Evolutionary conservation across 2,329 filamentous ascomycete species (phyloP), one percentile per base, ranked within the genome.

Genomic region (Monosporascus cannonballus): DNA sequence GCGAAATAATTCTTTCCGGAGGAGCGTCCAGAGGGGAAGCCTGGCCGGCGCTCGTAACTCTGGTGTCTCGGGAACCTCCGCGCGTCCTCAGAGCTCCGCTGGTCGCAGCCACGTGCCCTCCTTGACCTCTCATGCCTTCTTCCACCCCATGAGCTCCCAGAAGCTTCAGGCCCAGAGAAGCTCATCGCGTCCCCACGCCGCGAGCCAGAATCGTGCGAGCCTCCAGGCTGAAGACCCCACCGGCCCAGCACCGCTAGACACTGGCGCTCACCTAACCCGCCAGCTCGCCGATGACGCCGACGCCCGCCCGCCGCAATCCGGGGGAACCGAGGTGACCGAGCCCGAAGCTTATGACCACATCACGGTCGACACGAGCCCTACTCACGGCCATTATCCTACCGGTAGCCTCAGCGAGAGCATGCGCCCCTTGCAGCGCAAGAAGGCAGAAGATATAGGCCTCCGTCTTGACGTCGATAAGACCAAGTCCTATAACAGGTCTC

Each of bases 131-230:
- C 88, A 93, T 65, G 93, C 90, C 51, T 97, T 99, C 74, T 96
- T 96, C 67, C 87, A 87, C 22, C 94, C 94, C 39, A 96, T 99
- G 90, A 97, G 92, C 73, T 96, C 93, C 24, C 91, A 96, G 69
- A 87, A 90, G 68, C 76, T 97, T 49, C 93, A 97, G 72, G 91
- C 91, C 51, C 94, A 97, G 71, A 80, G 93, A 68, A 85, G 86
- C 57, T 82, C 71, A 8, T 66, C 73, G 38, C 73, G 78, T 22
- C 73, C 76, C 6, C 60, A 69, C 15, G 75, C 71, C 22, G 67
- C 72, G 60, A 68, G 65, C 51, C 73, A 76, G 45, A 66, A 64
- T 24, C 67, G 68, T 22, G 63, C 67, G 18, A 66, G 64, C 39
- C 61, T 67, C 46, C 59, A 63, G 36, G 62, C 64, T 53, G 50